Evolutionary conservation across 257 asterid species (phyloP).

Genomic region (Nicotiana tomentosiformis): DNA sequence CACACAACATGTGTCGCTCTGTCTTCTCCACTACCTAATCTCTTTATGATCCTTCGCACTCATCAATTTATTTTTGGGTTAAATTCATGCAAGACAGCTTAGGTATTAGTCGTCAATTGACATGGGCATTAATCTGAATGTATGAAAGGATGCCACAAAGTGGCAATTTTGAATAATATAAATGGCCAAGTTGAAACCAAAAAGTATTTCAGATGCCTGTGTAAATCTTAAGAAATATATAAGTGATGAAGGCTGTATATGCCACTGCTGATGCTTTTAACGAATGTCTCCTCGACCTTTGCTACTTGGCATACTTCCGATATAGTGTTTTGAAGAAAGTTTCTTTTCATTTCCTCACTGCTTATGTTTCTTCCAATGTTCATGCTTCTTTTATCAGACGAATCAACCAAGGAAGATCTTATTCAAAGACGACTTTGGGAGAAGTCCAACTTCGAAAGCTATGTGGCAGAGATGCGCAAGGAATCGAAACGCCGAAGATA

Average conservation of each 20-base stretch:
- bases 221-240: background rate
- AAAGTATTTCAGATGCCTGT: background rate
- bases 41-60: background rate
- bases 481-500: slow-evolving; percentile 92
- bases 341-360: background rate
- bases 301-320: background rate
- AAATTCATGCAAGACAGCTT: background rate
- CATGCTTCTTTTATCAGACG: slow-evolving; percentile 38
- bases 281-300: background rate
- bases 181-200: background rate
- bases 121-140: background rate
- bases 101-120: background rate
- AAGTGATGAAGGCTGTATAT: background rate
- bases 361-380: background rate
- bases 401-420: slow-evolving; percentile 65
- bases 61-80: background rate
- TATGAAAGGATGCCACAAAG: background rate
- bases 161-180: background rate
- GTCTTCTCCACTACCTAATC: background rate
- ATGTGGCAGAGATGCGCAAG: slow-evolving; percentile 72
- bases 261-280: background rate
- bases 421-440: slow-evolving; percentile 77
- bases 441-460: slow-evolving; percentile 69
- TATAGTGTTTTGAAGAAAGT: background rate
- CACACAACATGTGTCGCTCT: background rate